Base-by-base conservation (phyloP, 2,329 filamentous ascomycete species). In the Dactylonectria macrodidyma region DNA sequence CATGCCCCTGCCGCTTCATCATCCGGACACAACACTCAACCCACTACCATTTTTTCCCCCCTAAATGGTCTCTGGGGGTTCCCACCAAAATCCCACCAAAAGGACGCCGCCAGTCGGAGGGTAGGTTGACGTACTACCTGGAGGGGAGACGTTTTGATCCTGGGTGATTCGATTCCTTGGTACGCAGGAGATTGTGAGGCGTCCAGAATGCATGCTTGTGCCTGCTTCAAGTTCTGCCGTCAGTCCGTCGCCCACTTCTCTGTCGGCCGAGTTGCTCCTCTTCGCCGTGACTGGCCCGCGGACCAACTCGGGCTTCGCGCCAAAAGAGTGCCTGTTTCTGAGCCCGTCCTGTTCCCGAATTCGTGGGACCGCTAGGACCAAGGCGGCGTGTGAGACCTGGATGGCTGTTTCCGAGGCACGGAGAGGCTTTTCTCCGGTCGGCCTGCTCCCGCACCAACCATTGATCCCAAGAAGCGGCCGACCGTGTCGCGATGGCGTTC, bases 401-500 rank as follows among this genome's bases (percentile, higher is more conserved):
- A 36, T n/a, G 47, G 26, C 34, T 52, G 50, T 54, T 38, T 26
- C 7, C 34, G 41, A n/a, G 14, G 7, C 26, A 30, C 19, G 10
- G 50, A 46, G 34, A 59, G 30, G 50, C 16, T 58, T 52, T 47
- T 67, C 34, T 36, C 55, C 55, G 52, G 4, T 26, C 66, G 55
- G 59, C 54, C 65, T 71, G 56, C 51, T 69, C 66, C 71, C 60
- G 60, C 57, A 48, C 46, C 68, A 67, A 61, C 71, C 71, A 71
- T 71, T 66, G 60, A 36, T 62, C 63, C 66, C 66, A 58, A 52
- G 58, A 71, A n/a, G 41, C 41, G 14, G 41, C 54, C 54, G 59
- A 19, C 50, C 16, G n/a, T 51, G 65, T 38, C 36, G 3, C 36
- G 19, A 19, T 19, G 3, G 36, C 5, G 41, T 44, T 19, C 3